These are phyloP conservation scores for Tuber melanosporum DNA, from an alignment of 495 filamentous ascomycete species.

Conservation along the genomic window DNA sequence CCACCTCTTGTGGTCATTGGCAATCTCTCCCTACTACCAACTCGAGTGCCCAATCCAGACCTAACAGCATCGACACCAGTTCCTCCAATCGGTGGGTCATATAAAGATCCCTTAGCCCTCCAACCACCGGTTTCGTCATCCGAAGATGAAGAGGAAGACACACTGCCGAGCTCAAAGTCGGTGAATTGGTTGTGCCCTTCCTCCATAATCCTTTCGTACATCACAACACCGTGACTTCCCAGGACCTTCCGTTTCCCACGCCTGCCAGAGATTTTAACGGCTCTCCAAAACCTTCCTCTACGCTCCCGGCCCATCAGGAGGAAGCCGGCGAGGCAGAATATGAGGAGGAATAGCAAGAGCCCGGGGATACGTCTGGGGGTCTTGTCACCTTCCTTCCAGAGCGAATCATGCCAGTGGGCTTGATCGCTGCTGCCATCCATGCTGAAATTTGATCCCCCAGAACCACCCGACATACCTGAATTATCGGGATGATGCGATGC, in stretches of 20 bases:
- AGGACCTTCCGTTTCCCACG: slow-evolving; percentile 55
- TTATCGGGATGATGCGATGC: background rate
- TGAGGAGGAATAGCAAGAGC: slow-evolving; percentile 68
- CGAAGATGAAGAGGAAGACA: slow-evolving; percentile 49
- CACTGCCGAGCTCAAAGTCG: slow-evolving; percentile 65
- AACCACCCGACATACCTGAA: slow-evolving; percentile 40
- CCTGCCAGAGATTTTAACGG: slow-evolving; percentile 51
- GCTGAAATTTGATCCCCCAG: slow-evolving; percentile 44
- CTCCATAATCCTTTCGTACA: slow-evolving; percentile 82
- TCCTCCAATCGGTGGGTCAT: slow-evolving; percentile 49
- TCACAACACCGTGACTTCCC: slow-evolving; percentile 44
- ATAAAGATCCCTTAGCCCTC: slow-evolving; percentile 53
- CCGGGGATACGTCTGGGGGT: slow-evolving; percentile 63
- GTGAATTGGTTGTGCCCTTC: slow-evolving; percentile 54
- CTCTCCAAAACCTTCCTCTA: slow-evolving; percentile 58
- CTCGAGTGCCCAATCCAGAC: slow-evolving; percentile 65
- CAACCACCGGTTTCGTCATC: slow-evolving; percentile 52
- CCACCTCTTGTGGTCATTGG: slow-evolving; percentile 52
- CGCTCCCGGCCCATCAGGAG: slow-evolving; percentile 69
- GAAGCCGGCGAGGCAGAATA: slow-evolving; percentile 53
- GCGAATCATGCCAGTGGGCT: slow-evolving; percentile 66
- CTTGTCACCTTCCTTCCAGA: slow-evolving; percentile 54
- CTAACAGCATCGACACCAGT: slow-evolving; percentile 44
- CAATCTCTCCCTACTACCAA: slow-evolving; percentile 73
- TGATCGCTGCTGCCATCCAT: slow-evolving; percentile 50